Evolutionary conservation across 148 eudicot genomes (phyloP), one percentile per base, ranked within the genome.

Genomic region (Talinum fruticosum): DNA sequence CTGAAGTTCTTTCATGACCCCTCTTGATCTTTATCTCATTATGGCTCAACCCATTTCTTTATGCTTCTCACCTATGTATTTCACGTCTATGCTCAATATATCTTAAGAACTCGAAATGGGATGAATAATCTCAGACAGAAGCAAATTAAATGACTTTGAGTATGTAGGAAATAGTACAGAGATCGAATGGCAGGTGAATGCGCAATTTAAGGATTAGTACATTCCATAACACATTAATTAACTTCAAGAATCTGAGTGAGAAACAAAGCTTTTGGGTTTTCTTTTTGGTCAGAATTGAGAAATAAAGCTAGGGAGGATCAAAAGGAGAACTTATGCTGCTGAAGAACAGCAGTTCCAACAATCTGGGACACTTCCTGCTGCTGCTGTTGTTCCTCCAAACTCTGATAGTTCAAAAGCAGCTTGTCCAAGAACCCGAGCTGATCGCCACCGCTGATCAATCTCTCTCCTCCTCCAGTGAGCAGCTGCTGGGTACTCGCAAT

Each of bases 391-490:
- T 85, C 87, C 59, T 88, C 91, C 82, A 86, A 49, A 28, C 81
- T 76, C 54, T 91, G 98, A 72, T 94, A 89, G 15, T 89, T 87
- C 10, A 90, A 78, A 41, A 94, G 87, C 21, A 94, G 93, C 89
- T 88, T 92, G 82, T 94, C 98, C 85, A 94, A 83, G 66, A 94
- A 94, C 1, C 93, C 88, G 87, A 88, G 86, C 73, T 93, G 93
- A 0, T 86, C 92, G 0, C 88, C 83, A 6, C 77, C 80, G 13
- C 36, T 69, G 29, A 28, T 54, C 5, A 71, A 32, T 34, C 79
- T 78, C 38, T 75, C 72, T 4, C 36, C 45, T 35, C 75, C 80
- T 26, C 59, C 59, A 66, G 34, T 75, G 32, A 71, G 45, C 66
- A 81, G 53, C 66, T 82, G 74, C 45, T 84, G 75, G 72, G 71